Evolutionary conservation across 208 protist species (phyloP), one percentile per base, ranked within the genome.

Genomic region (Acanthamoeba healyi): DNA sequence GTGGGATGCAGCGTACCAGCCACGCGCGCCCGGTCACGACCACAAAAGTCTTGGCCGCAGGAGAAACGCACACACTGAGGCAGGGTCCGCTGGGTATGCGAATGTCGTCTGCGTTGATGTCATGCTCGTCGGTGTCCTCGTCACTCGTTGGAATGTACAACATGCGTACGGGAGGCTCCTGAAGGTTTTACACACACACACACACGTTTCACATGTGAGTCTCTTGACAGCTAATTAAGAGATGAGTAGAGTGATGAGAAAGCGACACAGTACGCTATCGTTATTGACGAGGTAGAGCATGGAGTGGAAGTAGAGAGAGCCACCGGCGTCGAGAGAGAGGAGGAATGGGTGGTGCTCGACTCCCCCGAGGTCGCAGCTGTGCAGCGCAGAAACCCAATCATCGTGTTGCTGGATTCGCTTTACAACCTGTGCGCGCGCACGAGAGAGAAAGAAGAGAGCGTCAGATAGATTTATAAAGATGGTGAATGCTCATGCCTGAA

Each of bases 291-390:
- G 36, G 49, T 90, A 38, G 26, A 90, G 58, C 84, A 90, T 63
- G 14, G 84, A 90, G 19, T 63, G 32, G n/a, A 90, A 90, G 54
- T 70, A 29, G 58, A 90, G 84, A n/a, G 17, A 46, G 34, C 84
- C 84, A 36, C 42, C 34, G 17, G 38, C 58, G 34, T 42, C 46
- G 24, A 90, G 49, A n/a, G 84, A 90, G 34, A 90, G 49, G 19
- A 90, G 56, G 38, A 63, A 90, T 32, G 84, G 84, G 38, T 90
- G 84, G 22, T 70, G 84, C 46, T 70, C 58, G 12, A 70, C 36
- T 5, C 84, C 84, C 14, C 84, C 84, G 38, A 90, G 84, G 56
- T 90, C 84, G 56, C 84, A 90, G 24, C 84, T 90, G 58, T 49
- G 32, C 5, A 90, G 84, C 4, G 49, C 84, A 24, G 38, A 72